Percentiles rank a stretch among this genome's conserved stretches.
Evolutionary conservation across 805 yeast species (phyloP).

Genomic region (Kuraishia floccosa): DNA sequence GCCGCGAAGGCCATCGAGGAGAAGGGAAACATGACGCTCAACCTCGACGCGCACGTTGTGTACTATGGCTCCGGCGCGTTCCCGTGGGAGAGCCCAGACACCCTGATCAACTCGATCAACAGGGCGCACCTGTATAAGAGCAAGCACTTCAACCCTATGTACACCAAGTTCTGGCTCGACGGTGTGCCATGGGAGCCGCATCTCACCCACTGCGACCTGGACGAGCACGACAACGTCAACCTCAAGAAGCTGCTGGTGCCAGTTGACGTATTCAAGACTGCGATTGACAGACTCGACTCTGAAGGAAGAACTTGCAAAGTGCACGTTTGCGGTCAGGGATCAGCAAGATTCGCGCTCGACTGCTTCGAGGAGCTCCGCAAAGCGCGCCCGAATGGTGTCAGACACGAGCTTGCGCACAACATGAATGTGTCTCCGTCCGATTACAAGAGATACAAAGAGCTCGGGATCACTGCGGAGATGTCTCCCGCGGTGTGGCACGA

Average conservation of each 20-base stretch:
- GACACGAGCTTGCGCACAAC: slow-evolving; percentile 15
- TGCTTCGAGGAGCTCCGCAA: slow-evolving; percentile 14
- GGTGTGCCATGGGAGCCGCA: slow-evolving; percentile 17
- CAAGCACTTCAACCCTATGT: slow-evolving; percentile 14
- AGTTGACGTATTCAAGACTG: slow-evolving; percentile 13
- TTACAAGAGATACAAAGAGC: slow-evolving; percentile 10
- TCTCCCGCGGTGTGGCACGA: slow-evolving; percentile 15
- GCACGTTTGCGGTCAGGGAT: slow-evolving; percentile 14
- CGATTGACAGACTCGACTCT: slow-evolving; percentile 12
- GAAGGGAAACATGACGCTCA: slow-evolving; percentile 9
- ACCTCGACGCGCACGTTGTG: slow-evolving; percentile 14
- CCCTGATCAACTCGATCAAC: slow-evolving; percentile 11
- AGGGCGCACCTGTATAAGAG: slow-evolving; percentile 11
- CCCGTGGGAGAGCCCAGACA: slow-evolving; percentile 12
- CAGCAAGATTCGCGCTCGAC: slow-evolving; percentile 13
- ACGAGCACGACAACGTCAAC: slow-evolving; percentile 10
- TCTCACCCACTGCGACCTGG: slow-evolving; percentile 12
- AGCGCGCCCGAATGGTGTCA: slow-evolving; percentile 11
- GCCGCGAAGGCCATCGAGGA: slow-evolving; percentile 13
- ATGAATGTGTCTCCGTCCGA: slow-evolving; percentile 14
- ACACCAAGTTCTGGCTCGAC: slow-evolving; percentile 14
- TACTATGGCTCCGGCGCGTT: slow-evolving; percentile 15
- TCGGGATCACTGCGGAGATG: slow-evolving; percentile 16
- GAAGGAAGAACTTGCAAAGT: slow-evolving; percentile 15
- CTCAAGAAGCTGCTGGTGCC: slow-evolving; percentile 11